These are phyloP conservation scores for Lactuca sativa DNA, from an alignment of 129 eudicot species.

Conservation along the genomic window DNA sequence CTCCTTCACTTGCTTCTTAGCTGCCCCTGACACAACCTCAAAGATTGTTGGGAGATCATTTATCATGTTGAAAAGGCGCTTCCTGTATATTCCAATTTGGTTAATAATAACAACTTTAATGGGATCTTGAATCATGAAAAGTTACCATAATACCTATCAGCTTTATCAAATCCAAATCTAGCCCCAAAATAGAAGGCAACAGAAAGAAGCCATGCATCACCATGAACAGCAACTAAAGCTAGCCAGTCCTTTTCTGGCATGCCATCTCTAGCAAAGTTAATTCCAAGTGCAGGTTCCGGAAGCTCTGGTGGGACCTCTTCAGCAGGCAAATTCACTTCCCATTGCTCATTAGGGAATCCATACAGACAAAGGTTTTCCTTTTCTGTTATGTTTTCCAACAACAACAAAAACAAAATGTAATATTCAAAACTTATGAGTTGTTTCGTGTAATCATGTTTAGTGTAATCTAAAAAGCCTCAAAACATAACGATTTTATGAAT, in stretches of 20 bases:
- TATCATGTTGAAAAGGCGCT: slow-evolving; percentile 61
- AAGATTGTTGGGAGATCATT: slow-evolving; percentile 57
- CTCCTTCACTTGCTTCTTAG: slow-evolving; percentile 60
- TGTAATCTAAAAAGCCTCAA: no score
- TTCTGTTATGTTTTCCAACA: slow-evolving; percentile 48
- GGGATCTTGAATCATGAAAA: no score
- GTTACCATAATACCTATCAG: slow-evolving; percentile 44
- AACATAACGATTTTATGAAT: no score
- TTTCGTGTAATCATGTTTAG: not conserved
- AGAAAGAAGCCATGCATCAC: slow-evolving; percentile 73
- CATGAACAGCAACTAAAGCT: slow-evolving; percentile 66
- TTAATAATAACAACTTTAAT: not conserved
- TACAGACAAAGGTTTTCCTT: slow-evolving; percentile 66
- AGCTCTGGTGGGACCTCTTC: slow-evolving; percentile 76
- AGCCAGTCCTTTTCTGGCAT: slow-evolving; percentile 76
- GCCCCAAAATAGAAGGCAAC: slow-evolving; percentile 70
- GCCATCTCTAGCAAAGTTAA: slow-evolving; percentile 65
- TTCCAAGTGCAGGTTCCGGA: slow-evolving; percentile 73
- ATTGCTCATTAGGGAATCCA: slow-evolving; percentile 61
- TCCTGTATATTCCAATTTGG: slow-evolving; percentile 37
- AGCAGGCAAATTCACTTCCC: slow-evolving; percentile 68
- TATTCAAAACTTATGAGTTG: not conserved
- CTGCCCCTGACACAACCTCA: slow-evolving; percentile 58
- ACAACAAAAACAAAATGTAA: slow-evolving; percentile 3
- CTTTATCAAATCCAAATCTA: slow-evolving; percentile 65